phyloP scores from a whole-genome alignment of 495 filamentous ascomycete genomes.

The Parathielavia appendiculata region DNA sequence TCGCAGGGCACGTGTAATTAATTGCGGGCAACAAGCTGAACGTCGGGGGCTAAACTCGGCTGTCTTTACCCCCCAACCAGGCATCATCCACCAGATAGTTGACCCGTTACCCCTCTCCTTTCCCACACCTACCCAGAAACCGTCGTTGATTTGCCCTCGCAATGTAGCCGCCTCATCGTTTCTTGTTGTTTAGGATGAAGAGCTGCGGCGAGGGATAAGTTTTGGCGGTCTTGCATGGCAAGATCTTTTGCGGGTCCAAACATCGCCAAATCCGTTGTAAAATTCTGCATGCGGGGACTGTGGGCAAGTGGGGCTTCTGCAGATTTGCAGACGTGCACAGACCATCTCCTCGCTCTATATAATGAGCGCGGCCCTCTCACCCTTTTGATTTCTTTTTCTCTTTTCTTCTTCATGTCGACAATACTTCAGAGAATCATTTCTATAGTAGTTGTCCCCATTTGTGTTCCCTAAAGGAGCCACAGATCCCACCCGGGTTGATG shows the following conservation, averaged over 20 bases:
- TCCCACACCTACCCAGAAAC: too few species aligned
- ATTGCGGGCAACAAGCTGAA: too few species aligned
- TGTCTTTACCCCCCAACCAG: too few species aligned
- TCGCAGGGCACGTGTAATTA: too few species aligned
- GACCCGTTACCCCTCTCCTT: too few species aligned
- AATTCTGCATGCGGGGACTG: background rate
- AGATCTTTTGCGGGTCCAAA: slow-evolving; percentile 19
- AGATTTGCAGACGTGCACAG: slow-evolving; percentile 41
- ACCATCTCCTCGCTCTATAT: slow-evolving; percentile 37
- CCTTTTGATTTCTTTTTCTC: slow-evolving; percentile 28
- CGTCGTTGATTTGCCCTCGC: too few species aligned
- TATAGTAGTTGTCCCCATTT: slow-evolving; percentile 80
- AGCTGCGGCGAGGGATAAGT: slow-evolving; percentile 14
- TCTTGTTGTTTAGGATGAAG: background rate
- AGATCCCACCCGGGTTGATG: slow-evolving; percentile 61
- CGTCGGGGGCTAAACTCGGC: too few species aligned
- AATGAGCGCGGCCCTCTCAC: slow-evolving; percentile 13
- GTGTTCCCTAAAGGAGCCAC: slow-evolving; percentile 68
- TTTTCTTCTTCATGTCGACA: slow-evolving; percentile 54
- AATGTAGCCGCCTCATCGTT: background rate
- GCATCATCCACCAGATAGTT: too few species aligned
- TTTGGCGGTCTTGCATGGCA: slow-evolving; percentile 39
- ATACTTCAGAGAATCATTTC: slow-evolving; percentile 83
- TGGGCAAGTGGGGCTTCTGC: slow-evolving; percentile 9
- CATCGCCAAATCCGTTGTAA: slow-evolving; percentile 2